These are phyloP conservation scores for Boletus sp. DNA, from an alignment of 768 basidiomycete genomes.

Conservation along the genomic window DNA sequence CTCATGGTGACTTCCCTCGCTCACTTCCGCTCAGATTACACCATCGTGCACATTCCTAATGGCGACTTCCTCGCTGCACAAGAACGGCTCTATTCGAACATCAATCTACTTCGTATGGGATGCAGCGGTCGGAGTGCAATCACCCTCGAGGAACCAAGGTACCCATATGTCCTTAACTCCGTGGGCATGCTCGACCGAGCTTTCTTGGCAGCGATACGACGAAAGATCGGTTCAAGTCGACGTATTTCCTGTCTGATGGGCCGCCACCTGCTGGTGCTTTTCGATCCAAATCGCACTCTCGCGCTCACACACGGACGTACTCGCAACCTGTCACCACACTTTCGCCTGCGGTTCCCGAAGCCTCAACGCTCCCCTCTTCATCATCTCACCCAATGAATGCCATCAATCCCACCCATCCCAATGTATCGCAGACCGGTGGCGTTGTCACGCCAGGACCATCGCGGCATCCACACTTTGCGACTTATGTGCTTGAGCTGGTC, in stretches of 20 bases:
- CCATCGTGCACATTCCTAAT: conserved; percentile 74
- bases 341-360: conserved; percentile 21
- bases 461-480: conserved; percentile 48
- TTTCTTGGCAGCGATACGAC: conserved; percentile 59
- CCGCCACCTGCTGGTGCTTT: conserved; percentile 21
- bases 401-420: conserved; percentile 15
- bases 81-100: conserved; percentile 76
- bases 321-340: conserved; percentile 28
- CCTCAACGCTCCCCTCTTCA: conserved; percentile 23
- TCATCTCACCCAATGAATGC: conserved; percentile 22
- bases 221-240: conserved; percentile 74
- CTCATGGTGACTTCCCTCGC: conserved; percentile 84
- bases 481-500: conserved; percentile 73
- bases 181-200: conserved; percentile 6
- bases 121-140: conserved; percentile 77
- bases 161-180: conserved; percentile 13
- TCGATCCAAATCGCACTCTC: conserved; percentile 31
- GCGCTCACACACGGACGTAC: conserved; percentile 28
- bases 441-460: conserved; percentile 8
- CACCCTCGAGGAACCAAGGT: conserved; percentile 74
- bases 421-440: conserved; percentile 11
- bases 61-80: conserved; percentile 60
- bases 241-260: conserved; percentile 58
- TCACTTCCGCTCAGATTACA: conserved; percentile 85
- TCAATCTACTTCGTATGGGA: conserved; percentile 82